Evolutionary conservation across 495 filamentous ascomycete genomes (phyloP).

Genomic region (Aspergillus sclerotiicarbonarius): DNA sequence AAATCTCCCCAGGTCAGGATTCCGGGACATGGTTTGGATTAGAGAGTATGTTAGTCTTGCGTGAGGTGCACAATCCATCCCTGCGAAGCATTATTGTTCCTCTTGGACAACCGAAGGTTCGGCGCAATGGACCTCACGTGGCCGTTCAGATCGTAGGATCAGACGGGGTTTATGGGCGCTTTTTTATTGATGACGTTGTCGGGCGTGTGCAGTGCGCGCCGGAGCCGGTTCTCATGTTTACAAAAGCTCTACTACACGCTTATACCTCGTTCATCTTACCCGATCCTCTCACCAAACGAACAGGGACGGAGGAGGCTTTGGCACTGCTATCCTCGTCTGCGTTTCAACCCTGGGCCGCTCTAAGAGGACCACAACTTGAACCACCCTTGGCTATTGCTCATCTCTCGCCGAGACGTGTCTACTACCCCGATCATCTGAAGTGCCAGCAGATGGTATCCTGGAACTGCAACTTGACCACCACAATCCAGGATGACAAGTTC

Average conservation of each 20-base stretch:
- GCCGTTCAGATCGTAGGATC: conserved; percentile 29
- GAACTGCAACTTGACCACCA: background rate
- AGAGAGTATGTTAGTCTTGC: conserved; percentile 49
- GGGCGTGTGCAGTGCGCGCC: conserved; percentile 46
- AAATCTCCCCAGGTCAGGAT: conserved; percentile 47
- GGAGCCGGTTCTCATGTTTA: conserved; percentile 47
- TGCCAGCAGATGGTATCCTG: background rate
- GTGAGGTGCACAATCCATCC: conserved; percentile 19
- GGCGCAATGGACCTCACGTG: conserved; percentile 31
- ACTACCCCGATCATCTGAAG: conserved; percentile 48
- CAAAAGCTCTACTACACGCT: conserved; percentile 51
- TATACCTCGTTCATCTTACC: conserved; percentile 58
- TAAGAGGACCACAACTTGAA: conserved; percentile 37
- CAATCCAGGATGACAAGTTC: background rate
- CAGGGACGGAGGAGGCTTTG: conserved; percentile 62
- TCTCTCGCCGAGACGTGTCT: conserved; percentile 51
- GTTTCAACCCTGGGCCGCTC: conserved; percentile 47
- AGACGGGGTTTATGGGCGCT: conserved; percentile 37
- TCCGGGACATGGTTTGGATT: conserved; percentile 54
- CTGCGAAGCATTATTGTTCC: conserved; percentile 49
- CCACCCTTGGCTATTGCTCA: conserved; percentile 45
- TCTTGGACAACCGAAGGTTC: conserved; percentile 30
- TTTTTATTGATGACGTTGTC: conserved; percentile 43
- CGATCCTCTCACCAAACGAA: conserved; percentile 55
- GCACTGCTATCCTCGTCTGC: conserved; percentile 47